A percentile compares a stretch with the other conserved stretches of the same genome.
Conservation (phyloP, 2,329 filamentous ascomycete genomes). For the Paramyrothecium roridum region DNA sequence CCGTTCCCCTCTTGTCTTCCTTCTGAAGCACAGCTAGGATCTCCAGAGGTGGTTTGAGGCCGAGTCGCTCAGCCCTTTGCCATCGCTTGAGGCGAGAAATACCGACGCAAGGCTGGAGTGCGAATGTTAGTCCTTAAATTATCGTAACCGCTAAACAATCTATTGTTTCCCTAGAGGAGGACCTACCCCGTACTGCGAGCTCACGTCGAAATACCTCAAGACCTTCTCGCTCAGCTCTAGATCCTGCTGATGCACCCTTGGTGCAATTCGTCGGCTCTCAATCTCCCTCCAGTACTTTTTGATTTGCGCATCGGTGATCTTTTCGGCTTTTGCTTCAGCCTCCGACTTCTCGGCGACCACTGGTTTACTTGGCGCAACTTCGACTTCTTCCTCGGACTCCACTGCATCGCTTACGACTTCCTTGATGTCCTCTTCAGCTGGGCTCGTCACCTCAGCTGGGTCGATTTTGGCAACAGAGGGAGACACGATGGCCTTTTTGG, state of each 20-base stretch:
- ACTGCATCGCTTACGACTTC: slow-evolving; percentile 18
- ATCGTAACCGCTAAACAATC: neutral
- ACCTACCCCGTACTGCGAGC: slow-evolving; percentile 85
- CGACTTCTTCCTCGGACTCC: slow-evolving; percentile 13
- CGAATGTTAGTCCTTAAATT: slow-evolving; percentile 8
- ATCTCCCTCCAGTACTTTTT: slow-evolving; percentile 73
- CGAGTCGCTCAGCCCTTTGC: slow-evolving; percentile 79
- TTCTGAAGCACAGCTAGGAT: slow-evolving; percentile 81
- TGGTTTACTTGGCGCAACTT: slow-evolving; percentile 14
- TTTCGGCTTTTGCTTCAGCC: slow-evolving; percentile 56
- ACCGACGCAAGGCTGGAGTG: slow-evolving; percentile 76
- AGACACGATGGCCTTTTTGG: slow-evolving; percentile 39
- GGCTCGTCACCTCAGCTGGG: slow-evolving; percentile 12
- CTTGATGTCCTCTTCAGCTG: slow-evolving; percentile 13
- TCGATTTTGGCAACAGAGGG: slow-evolving; percentile 30
- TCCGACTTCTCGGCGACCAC: slow-evolving; percentile 40
- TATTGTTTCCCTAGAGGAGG: neutral
- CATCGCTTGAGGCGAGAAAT: slow-evolving; percentile 79
- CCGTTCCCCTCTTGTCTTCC: slow-evolving; percentile 57
- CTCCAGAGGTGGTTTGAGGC: slow-evolving; percentile 83
- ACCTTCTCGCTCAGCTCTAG: slow-evolving; percentile 78
- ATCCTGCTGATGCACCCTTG: slow-evolving; percentile 73
- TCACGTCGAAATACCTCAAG: slow-evolving; percentile 87
- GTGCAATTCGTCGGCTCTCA: slow-evolving; percentile 65
- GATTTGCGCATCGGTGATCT: slow-evolving; percentile 66